Evolutionary conservation across 228 moss, liverwort and hornwort species (phyloP).

Genomic region (Sphagnum magellanicum): DNA sequence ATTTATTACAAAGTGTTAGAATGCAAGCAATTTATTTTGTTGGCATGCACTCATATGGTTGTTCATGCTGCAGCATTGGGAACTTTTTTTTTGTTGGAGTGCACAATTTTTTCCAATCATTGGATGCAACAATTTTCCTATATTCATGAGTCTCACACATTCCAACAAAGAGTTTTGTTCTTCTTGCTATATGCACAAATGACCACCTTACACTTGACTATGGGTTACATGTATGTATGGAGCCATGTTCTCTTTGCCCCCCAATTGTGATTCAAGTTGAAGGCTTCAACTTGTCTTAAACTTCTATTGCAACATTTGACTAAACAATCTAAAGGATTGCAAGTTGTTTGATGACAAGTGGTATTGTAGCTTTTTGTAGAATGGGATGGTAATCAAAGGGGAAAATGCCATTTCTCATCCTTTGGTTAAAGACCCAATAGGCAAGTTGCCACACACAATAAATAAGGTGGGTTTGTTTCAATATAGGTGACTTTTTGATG

Average conservation of each 20-base stretch:
- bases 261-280: no score
- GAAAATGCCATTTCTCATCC: slow-evolving; percentile 99
- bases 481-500: not conserved
- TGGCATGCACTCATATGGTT: not conserved
- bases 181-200: slow-evolving; percentile 95
- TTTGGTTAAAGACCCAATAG: slow-evolving; percentile 36
- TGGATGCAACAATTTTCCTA: slow-evolving; percentile 95
- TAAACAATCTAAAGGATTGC: no score
- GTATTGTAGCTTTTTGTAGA: slow-evolving; percentile 23
- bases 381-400: slow-evolving; percentile 82
- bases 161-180: slow-evolving; percentile 82
- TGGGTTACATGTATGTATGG: slow-evolving; percentile 65
- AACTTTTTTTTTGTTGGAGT: slow-evolving; percentile 99
- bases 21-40: not conserved
- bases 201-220: slow-evolving; percentile 91
- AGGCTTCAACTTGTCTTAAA: no score
- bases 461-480: slow-evolving; percentile 48
- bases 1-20: not conserved
- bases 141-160: slow-evolving; percentile 98
- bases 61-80: slow-evolving; percentile 60
- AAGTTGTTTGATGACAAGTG: not conserved
- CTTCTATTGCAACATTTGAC: no score
- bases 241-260: no score
- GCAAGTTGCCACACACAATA: slow-evolving; percentile 34
- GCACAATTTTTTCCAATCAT: slow-evolving; percentile 86